Evolutionary conservation across 2,329 filamentous ascomycete genomes (phyloP), one percentile per base, ranked within the genome.

Genomic region (Pseudogymnoascus sp.): DNA sequence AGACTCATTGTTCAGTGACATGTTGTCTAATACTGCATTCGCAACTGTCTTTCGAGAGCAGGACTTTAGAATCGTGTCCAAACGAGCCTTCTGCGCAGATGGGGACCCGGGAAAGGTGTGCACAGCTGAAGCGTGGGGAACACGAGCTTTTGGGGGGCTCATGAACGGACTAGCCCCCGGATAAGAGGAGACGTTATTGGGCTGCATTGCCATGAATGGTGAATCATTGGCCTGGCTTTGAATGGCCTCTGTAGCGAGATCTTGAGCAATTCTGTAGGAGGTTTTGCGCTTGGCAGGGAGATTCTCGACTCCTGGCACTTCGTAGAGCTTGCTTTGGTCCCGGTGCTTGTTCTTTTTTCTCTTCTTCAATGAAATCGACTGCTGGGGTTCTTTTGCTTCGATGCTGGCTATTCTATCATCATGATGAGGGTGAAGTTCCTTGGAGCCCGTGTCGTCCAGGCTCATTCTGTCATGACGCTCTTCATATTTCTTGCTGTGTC

Each of bases 201-300:
- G 47, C 37, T 63, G 59, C n/a, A 53, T 58, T 20, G 66, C 59
- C 43, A 68, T 68, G 39, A 68, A 68, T 6, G 69, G 68, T 68
- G 66, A 69, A 47, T 70, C 66, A 58, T 62, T 66, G 9, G 62
- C 60, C 28, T 69, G 68, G 39, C 67, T 66, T 22, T 70, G 66
- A 28, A 68, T 68, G 2, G 60, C 65, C 60, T 69, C 69, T 9
- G 62, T 47, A 8, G 47, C 47, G n/a, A 18, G 28, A 53, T 53
- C 47, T 14, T 33, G 47, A 35, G 47, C 28, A 53, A 53, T 14
- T 22, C 47, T 33, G 6, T 53, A 53, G 8, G 47, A 53, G 47
- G 28, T 53, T 28, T 53, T 35, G 28, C 47, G 47, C 28, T 53
- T 53, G 28, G 47, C 47, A 33, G 47, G 47, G 47, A 53, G 28